phyloP scores from a whole-genome alignment of 176 grass and related monocot species.

The Musa troglodytarum region DNA sequence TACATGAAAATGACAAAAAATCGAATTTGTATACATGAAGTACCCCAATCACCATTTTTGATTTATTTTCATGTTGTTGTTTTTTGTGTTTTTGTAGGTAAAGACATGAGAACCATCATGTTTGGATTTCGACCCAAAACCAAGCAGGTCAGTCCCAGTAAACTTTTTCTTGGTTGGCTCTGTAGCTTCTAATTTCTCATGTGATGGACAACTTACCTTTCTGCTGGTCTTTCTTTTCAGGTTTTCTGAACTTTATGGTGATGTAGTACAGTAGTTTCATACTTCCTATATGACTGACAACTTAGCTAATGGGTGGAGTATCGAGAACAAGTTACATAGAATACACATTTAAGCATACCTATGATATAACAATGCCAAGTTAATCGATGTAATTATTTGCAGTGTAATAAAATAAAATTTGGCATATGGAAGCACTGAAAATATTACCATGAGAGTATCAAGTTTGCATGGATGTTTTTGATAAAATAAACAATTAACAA shows the following conservation, averaged over 20 bases:
- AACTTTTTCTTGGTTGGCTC: neutral
- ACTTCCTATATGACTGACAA: neutral
- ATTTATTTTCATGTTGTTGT: slow-evolving; percentile 7
- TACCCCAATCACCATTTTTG: neutral
- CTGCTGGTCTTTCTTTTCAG: slow-evolving; percentile 6
- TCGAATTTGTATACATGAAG: neutral
- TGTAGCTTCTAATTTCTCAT: neutral
- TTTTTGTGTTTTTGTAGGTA: slow-evolving; percentile 42
- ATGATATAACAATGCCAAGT: neutral
- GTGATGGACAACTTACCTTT: neutral
- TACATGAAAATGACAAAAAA: neutral
- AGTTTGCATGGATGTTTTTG: neutral
- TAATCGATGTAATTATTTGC: neutral
- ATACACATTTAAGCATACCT: neutral
- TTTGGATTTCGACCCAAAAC: slow-evolving; percentile 77
- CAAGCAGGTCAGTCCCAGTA: slow-evolving; percentile 49
- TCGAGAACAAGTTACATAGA: neutral
- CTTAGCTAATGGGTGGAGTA: slow-evolving; percentile 8
- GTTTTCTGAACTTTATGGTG: neutral
- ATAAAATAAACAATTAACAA: neutral
- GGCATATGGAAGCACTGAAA: neutral
- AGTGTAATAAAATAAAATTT: neutral
- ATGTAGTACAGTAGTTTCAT: neutral
- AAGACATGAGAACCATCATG: slow-evolving; percentile 86
- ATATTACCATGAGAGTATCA: neutral